Evolutionary conservation across 208 protist genomes (phyloP).

Genomic region (Tritrichomonas musculus): DNA sequence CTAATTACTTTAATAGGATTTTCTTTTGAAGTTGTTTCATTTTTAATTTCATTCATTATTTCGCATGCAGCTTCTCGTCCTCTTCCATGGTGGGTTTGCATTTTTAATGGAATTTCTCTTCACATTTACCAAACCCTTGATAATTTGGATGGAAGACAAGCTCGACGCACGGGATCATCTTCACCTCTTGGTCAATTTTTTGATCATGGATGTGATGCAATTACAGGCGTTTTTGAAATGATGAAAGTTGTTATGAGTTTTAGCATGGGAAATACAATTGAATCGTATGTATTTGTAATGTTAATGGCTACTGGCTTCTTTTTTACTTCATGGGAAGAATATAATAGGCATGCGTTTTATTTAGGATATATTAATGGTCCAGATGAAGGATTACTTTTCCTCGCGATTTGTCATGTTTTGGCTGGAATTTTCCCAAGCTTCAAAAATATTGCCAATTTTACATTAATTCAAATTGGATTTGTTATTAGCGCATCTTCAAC

Average conservation of each 20-base stretch:
- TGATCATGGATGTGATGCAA: constrained; percentile 41
- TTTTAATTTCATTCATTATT: neutral
- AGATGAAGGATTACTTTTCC: neutral
- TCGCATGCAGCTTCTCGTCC: neutral
- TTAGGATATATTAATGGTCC: neutral
- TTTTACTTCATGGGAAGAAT: neutral
- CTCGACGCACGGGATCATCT: constrained; percentile 25
- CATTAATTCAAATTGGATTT: neutral
- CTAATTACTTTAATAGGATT: constrained; percentile 19
- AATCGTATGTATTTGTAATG: neutral
- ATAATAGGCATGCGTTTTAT: neutral
- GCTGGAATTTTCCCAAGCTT: neutral
- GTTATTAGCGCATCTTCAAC: neutral
- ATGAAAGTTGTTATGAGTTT: neutral
- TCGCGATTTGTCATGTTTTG: neutral
- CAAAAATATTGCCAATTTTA: neutral
- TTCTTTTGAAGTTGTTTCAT: neutral
- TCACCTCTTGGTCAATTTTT: constrained; percentile 46
- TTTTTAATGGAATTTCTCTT: neutral
- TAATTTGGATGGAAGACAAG: constrained; percentile 45
- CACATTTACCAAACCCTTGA: constrained; percentile 46
- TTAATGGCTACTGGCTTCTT: neutral
- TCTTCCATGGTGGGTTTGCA: constrained; percentile 39
- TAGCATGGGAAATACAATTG: neutral
- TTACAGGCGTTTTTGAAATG: neutral